Percentiles rank a stretch among this genome's conserved stretches.
Conservation (phyloP, 768 basidiomycete genomes). For the Mycena pura region DNA sequence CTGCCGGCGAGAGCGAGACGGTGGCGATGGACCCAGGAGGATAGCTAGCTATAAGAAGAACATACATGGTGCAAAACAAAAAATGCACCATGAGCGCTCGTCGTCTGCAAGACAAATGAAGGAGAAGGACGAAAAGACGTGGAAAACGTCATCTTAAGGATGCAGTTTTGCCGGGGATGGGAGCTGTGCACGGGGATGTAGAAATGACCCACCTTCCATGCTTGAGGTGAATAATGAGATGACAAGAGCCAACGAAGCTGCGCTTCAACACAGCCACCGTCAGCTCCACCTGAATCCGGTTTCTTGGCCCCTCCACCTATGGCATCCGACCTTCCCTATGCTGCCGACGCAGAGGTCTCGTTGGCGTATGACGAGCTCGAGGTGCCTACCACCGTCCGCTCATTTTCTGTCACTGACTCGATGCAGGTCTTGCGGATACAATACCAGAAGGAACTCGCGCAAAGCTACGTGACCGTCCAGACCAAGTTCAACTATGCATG, state of each 20-base stretch:
- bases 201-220: slow-evolving; percentile 22
- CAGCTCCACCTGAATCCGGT: no score
- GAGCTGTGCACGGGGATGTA: background rate
- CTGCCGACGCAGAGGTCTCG: slow-evolving; percentile 91
- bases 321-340: slow-evolving; percentile 91
- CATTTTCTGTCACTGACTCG: background rate
- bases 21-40: slow-evolving; percentile 45
- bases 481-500: slow-evolving; percentile 98
- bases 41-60: slow-evolving; percentile 72
- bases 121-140: slow-evolving; percentile 25
- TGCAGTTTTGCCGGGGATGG: background rate
- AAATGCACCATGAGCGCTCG: slow-evolving; percentile 72
- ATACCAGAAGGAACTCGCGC: slow-evolving; percentile 86
- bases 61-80: slow-evolving; percentile 59
- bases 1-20: slow-evolving; percentile 46
- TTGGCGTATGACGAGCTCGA: slow-evolving; percentile 90
- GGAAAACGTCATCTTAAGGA: background rate
- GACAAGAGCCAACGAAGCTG: no score
- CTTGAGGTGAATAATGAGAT: no score
- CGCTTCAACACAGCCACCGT: slow-evolving; percentile 10
- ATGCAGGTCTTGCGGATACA: slow-evolving; percentile 81
- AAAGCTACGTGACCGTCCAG: slow-evolving; percentile 88
- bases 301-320: slow-evolving; percentile 41
- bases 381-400: slow-evolving; percentile 46
- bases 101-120: slow-evolving; percentile 47